Evolutionary conservation across 139 green algal species (phyloP), one percentile per base, ranked within the genome.

Genomic region (Micractinium conductrix): DNA sequence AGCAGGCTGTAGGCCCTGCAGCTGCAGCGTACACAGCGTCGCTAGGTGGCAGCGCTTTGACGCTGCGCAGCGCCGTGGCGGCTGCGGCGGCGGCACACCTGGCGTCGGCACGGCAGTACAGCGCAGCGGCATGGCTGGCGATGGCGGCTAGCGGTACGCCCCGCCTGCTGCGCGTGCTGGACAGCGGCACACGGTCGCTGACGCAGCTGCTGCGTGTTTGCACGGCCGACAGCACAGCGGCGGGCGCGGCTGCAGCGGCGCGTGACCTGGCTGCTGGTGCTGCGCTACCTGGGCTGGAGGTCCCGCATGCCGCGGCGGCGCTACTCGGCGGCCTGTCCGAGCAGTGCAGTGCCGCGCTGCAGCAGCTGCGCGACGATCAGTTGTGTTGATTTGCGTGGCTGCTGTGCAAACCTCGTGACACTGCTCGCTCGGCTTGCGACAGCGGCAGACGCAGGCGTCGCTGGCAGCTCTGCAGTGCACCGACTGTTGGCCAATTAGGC

Each of bases 131-230:
- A 6, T 87, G 72, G 72, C 55, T 87, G 55, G 83, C 83, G 16
- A 87, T 87, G 83, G n/a, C 70, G 19, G 40, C 26, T 9, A 63
- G 67, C 12, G 55, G 53, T 22, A 76, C 43, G 38, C 83, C 80
- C 30, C 58, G 67, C 14, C 55, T 87, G 71, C 74, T 87, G 17
- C 78, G 83, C 21, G 72, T 87, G 42, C 72, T 87, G 43, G 83
- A 79, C 83, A 78, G n/a, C 53, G 24, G 74, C 19, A 30, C 22
- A 14, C 40, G 42, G 8, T 74, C 79, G 58, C 70, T 87, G 55
- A 42, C 45, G 70, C 53, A 74, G 55, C 42, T 87, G 33, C 73
- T 87, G 55, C 55, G 58, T 42, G 72, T 55, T 58, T 82, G 76
- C 8, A 38, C 55, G 4, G 37, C 74, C 8, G 50, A 37, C 28